These are phyloP conservation scores for Lagenidium sp. DNA, from an alignment of 352 stramenopile genomes.

Conservation along the genomic window DNA sequence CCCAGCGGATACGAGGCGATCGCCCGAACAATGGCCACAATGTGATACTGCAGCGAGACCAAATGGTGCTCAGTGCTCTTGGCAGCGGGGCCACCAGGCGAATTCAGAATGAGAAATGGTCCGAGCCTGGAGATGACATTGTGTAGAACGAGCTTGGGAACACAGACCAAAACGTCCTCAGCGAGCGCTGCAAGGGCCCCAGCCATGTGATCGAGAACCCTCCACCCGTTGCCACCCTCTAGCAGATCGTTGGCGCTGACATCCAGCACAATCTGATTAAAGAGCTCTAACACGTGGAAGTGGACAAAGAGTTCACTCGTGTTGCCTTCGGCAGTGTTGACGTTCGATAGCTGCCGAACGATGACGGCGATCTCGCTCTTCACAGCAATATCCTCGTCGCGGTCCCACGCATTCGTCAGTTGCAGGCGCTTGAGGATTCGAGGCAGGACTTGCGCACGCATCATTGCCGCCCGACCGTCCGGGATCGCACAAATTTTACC, in stretches of 20 bases:
- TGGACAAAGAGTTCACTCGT: constrained; percentile 63
- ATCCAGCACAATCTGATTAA: constrained; percentile 19
- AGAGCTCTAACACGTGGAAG: constrained; percentile 46
- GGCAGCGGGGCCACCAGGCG: no score
- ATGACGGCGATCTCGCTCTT: constrained; percentile 60
- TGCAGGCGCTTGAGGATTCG: constrained; percentile 68
- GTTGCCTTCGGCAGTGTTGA: constrained; percentile 49
- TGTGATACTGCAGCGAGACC: constrained; percentile 32
- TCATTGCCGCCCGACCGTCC: constrained; percentile 42
- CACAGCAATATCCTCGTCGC: constrained; percentile 28
- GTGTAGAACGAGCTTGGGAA: constrained; percentile 36
- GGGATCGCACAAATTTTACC: constrained; percentile 50
- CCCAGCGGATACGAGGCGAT: constrained; percentile 60
- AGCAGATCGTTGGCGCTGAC: constrained; percentile 3
- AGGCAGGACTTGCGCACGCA: constrained; percentile 52
- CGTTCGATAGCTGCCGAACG: constrained; percentile 36
- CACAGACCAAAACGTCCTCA: constrained; percentile 50
- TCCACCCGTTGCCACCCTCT: constrained; percentile 19
- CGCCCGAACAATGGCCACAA: constrained; percentile 32
- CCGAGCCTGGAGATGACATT: constrained; percentile 28
- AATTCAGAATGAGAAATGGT: constrained; percentile 15
- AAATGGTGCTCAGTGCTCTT: constrained; percentile 11
- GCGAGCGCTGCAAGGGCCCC: constrained; percentile 45
- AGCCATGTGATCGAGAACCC: constrained; percentile 34
- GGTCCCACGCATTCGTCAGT: constrained; percentile 12